Conservation (phyloP, 2,329 filamentous ascomycete genomes). For the Exophiala sideris region DNA sequence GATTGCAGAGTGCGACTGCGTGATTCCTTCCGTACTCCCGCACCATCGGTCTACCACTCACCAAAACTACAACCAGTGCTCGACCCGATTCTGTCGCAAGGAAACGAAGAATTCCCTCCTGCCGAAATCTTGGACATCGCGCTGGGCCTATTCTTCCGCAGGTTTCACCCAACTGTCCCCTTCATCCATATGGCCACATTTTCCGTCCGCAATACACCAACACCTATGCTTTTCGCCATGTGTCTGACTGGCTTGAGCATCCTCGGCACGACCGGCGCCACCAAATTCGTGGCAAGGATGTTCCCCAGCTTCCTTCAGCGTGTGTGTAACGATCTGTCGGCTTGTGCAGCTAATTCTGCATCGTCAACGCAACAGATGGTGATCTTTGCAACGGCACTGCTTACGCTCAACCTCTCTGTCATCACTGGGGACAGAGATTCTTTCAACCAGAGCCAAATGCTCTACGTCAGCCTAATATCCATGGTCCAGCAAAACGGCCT, state of each 20-base stretch:
- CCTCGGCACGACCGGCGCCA: slow-evolving; percentile 50
- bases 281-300: slow-evolving; percentile 48
- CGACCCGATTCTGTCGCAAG: slow-evolving; percentile 32
- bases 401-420: slow-evolving; percentile 50
- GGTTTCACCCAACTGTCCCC: slow-evolving; percentile 52
- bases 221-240: slow-evolving; percentile 50
- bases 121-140: slow-evolving; percentile 54
- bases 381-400: slow-evolving; percentile 46
- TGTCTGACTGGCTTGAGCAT: slow-evolving; percentile 53
- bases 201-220: slow-evolving; percentile 46
- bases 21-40: slow-evolving; percentile 34
- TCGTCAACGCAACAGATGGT: slow-evolving; percentile 43
- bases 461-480: slow-evolving; percentile 51
- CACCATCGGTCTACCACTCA: slow-evolving; percentile 20
- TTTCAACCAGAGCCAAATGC: slow-evolving; percentile 49
- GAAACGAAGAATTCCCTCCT: slow-evolving; percentile 40
- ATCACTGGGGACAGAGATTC: slow-evolving; percentile 47
- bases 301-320: slow-evolving; percentile 43
- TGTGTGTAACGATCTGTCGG: slow-evolving; percentile 42
- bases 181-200: slow-evolving; percentile 55
- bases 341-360: slow-evolving; percentile 39
- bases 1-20: slow-evolving; percentile 41
- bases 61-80: slow-evolving; percentile 24
- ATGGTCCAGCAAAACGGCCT: slow-evolving; percentile 50
- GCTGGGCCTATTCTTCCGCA: slow-evolving; percentile 53